Evolutionary conservation across 176 grass and related monocot species (phyloP).

Genomic region (Eragrostis curvula): DNA sequence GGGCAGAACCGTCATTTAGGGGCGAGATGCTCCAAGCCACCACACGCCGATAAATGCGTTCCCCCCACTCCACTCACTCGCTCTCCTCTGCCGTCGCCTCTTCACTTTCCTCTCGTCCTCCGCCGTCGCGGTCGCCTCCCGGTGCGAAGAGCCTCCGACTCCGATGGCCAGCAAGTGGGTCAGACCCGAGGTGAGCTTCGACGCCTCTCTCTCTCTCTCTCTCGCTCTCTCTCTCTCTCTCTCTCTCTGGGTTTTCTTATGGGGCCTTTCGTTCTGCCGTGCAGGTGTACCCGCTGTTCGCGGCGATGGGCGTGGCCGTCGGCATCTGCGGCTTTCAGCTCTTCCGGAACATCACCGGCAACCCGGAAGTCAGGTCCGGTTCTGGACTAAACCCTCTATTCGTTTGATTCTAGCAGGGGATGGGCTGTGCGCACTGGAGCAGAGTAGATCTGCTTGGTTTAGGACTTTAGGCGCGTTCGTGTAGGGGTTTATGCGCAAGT

Average conservation of each 20-base stretch:
- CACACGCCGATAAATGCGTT: constrained; percentile 31
- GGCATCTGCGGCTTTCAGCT: constrained; percentile 74
- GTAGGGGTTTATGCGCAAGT: neutral
- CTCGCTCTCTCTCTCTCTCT: neutral
- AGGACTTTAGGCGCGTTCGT: neutral
- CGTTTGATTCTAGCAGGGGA: neutral
- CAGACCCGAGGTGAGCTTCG: constrained; percentile 67
- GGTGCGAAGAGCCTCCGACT: constrained; percentile 2
- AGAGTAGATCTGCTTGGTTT: constrained; percentile 36
- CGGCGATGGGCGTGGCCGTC: constrained; percentile 69
- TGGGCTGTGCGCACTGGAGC: neutral
- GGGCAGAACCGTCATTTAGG: constrained; percentile 42
- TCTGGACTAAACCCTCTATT: neutral
- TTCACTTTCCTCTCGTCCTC: constrained; percentile 9
- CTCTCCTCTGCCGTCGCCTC: constrained; percentile 26
- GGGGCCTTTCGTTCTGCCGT: neutral
- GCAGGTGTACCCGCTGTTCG: constrained; percentile 94
- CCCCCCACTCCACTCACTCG: constrained; percentile 3
- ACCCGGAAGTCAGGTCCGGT: constrained; percentile 87
- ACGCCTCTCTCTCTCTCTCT: too few relatives aligned
- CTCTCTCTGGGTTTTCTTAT: neutral
- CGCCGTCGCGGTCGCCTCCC: constrained; percentile 39
- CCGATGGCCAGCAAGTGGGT: constrained; percentile 80
- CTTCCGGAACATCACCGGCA: constrained; percentile 70
- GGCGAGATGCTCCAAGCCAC: neutral